phyloP scores from a whole-genome alignment of 108 stramenopile genomes.

The Chaetoceros muelleri region DNA sequence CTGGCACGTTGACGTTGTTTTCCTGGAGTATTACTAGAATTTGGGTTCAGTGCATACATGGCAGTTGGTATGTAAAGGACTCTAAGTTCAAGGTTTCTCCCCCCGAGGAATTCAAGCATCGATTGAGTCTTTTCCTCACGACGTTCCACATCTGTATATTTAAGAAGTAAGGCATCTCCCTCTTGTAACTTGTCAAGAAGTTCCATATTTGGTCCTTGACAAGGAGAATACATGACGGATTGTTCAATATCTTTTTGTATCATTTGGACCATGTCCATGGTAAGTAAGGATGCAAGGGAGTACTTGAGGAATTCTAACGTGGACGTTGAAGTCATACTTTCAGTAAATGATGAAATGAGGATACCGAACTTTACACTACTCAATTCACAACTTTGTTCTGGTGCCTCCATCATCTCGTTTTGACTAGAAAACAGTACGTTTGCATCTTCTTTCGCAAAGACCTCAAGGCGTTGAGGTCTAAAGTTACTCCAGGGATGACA shows the following conservation, averaged over 20 bases:
- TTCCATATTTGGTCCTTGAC: slow-evolving; percentile 54
- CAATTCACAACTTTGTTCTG: too few species aligned
- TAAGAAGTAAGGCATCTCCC: slow-evolving; percentile 14
- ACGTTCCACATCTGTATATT: background rate
- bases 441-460: too few species aligned
- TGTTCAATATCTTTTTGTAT: slow-evolving; percentile 25
- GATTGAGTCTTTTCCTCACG: background rate
- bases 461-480: too few species aligned
- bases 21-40: slow-evolving; percentile 59
- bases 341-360: slow-evolving; percentile 63
- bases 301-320: slow-evolving; percentile 50
- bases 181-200: slow-evolving; percentile 27
- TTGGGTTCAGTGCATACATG: slow-evolving; percentile 66
- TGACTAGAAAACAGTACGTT: too few species aligned
- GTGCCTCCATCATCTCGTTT: too few species aligned
- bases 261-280: slow-evolving; percentile 20
- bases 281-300: slow-evolving; percentile 29
- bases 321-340: slow-evolving; percentile 40
- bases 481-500: too few species aligned
- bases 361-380: slow-evolving; percentile 16
- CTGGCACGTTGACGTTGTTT: slow-evolving; percentile 80
- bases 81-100: slow-evolving; percentile 19
- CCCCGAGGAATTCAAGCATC: background rate
- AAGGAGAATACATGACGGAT: slow-evolving; percentile 57
- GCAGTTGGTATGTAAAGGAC: slow-evolving; percentile 84